Base-by-base conservation (phyloP, 83 land plant genomes). In the Picea abies region DNA sequence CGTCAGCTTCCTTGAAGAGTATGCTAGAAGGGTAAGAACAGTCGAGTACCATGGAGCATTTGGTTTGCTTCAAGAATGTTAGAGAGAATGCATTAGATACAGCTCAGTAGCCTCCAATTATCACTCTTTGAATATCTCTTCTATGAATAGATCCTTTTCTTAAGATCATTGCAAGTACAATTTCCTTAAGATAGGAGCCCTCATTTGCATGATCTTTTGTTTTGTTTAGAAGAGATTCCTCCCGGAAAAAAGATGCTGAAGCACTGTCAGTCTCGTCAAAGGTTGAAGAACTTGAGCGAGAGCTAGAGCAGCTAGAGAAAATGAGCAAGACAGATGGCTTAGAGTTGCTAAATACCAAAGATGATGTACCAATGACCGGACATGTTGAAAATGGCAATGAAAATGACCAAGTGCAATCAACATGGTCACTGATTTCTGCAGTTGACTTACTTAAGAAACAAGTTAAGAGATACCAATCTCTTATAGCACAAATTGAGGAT, bases 191-290 rank as follows among this genome's bases (percentile, higher is more conserved):
- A 35, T 60, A 6, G 26, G 17, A 56, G 12, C 63, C 37, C 19
- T 78, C 35, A 78, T 52, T 60, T 78, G 17, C 37, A 12, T 65
- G 16, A 78, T 5, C n/a, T 56, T 19, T 78, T 44, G 52, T 60
- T 76, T 17, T 72, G 9, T 79, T 52, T 19, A 84, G 76, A 41
- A 84, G 56, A 14, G 80, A 81, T 56, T 44, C 76, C 32, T 79
- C 84, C 37, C 83, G 87, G 90, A 90, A 85, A 65, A 83, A 86
- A 87, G 93, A 93, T 85, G 79, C 88, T 67, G 89, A 91, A 78
- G 93, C 93, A 61, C 84, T 91, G 22, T 91, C 91, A 78, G 90
- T 90, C 17, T 89, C 89, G 49, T 91, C 84, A 85, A 93, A 93
- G 64, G 85, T 93, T 81, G 90, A 93, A 67, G 85, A 93, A 79